Percentiles rank a stretch among this genome's conserved stretches.
Evolutionary conservation across 441 rosid species (phyloP).

Genomic region (Macaranga tanarius): DNA sequence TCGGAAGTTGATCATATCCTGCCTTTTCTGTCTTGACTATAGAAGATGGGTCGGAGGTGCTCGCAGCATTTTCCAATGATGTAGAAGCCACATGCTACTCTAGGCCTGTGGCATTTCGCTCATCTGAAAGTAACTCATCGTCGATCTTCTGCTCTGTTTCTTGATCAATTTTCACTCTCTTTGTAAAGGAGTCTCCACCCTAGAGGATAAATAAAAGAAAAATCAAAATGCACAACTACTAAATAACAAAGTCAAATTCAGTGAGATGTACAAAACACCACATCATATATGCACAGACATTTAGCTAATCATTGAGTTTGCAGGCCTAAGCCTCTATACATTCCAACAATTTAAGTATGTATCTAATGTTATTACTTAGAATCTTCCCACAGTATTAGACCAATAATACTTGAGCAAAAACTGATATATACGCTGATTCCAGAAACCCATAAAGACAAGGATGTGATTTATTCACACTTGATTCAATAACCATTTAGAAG

Average conservation of each 20-base stretch:
- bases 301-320: background rate
- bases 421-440: slow-evolving; percentile 13
- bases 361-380: slow-evolving; percentile 3
- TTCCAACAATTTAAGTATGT: background rate
- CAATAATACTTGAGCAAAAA: slow-evolving; percentile 6
- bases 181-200: slow-evolving; percentile 73
- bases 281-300: background rate
- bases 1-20: slow-evolving; percentile 57
- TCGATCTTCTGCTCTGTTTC: slow-evolving; percentile 36
- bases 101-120: slow-evolving; percentile 42
- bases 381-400: slow-evolving; percentile 11
- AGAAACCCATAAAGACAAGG: background rate
- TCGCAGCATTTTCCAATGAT: slow-evolving; percentile 51
- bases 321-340: background rate
- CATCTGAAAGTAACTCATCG: slow-evolving; percentile 42
- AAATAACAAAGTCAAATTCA: background rate
- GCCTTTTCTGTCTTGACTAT: slow-evolving; percentile 37
- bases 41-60: slow-evolving; percentile 44
- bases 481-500: background rate
- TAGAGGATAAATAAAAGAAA: slow-evolving; percentile 21
- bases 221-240: slow-evolving; percentile 1
- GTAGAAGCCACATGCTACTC: slow-evolving; percentile 56
- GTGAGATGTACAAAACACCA: background rate
- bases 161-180: slow-evolving; percentile 76
- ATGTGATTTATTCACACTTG: background rate